A percentile compares a stretch with the other conserved stretches of the same genome.
These are phyloP conservation scores for Piper betle DNA, from an alignment of 164 flowering plant genomes.

Conservation along the genomic window DNA sequence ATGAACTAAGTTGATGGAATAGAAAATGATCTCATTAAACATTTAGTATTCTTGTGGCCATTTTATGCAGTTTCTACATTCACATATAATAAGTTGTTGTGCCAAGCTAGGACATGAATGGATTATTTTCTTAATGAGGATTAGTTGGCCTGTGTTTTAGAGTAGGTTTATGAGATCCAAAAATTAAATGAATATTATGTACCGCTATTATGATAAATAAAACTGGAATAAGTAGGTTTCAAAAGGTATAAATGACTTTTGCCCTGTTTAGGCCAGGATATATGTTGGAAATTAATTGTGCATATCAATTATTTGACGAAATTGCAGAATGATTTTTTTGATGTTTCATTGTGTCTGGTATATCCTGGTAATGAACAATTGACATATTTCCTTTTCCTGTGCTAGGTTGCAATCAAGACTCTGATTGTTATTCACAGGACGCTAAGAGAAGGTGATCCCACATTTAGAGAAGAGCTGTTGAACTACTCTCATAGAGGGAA, in stretches of 20 bases:
- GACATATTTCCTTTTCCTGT: background rate
- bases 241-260: too few species aligned
- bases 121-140: background rate
- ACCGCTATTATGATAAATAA: too few species aligned
- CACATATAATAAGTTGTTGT: too few species aligned
- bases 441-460: constrained; percentile 93
- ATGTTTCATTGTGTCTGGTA: background rate
- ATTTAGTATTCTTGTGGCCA: too few species aligned
- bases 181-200: too few species aligned
- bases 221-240: too few species aligned
- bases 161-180: background rate
- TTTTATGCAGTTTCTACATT: too few species aligned
- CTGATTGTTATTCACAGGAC: constrained; percentile 90
- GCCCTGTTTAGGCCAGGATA: too few species aligned
- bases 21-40: background rate
- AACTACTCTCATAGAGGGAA: constrained; percentile 56
- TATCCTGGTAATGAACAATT: background rate
- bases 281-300: too few species aligned
- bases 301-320: too few species aligned
- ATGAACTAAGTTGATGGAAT: background rate
- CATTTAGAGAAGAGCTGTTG: constrained; percentile 85
- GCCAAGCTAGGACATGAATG: too few species aligned
- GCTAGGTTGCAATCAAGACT: constrained; percentile 87
- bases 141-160: background rate
- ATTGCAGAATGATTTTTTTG: too few species aligned